phyloP scores from a whole-genome alignment of 1,284 basidiomycete genomes.

The Cryptococcus sp. region DNA sequence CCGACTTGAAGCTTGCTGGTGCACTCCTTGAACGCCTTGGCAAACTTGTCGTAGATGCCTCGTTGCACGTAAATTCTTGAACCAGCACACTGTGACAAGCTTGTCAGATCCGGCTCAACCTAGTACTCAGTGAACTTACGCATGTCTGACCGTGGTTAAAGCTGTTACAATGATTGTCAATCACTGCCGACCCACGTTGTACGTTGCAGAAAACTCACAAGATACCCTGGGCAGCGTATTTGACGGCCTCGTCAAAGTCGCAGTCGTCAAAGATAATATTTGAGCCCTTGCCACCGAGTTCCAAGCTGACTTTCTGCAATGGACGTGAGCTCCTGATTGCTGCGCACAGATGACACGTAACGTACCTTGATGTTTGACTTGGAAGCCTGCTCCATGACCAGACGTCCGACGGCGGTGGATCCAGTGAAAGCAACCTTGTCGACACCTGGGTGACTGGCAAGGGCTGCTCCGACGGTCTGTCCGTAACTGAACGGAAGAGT shows the following conservation, averaged over 20 bases:
- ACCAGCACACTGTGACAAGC: conserved; percentile 37
- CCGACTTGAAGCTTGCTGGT: conserved; percentile 44
- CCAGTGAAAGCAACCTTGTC: conserved; percentile 64
- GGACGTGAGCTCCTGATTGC: not conserved
- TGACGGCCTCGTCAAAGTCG: conserved; percentile 71
- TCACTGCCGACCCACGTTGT: conserved; percentile 9
- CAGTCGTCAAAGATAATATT: conserved; percentile 61
- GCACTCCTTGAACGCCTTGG: conserved; percentile 33
- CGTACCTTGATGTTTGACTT: conserved; percentile 58
- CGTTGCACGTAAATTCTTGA: conserved; percentile 69
- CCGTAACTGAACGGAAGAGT: conserved; percentile 61
- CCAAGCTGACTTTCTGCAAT: conserved; percentile 72
- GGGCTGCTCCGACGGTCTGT: conserved; percentile 65
- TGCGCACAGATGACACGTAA: conserved; percentile 2
- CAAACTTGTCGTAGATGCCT: conserved; percentile 64
- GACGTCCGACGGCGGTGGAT: conserved; percentile 60
- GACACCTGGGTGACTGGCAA: conserved; percentile 57
- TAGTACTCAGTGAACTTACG: conserved; percentile 24
- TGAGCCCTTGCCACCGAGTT: conserved; percentile 90
- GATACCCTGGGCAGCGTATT: conserved; percentile 79
- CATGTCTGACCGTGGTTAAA: conserved; percentile 83
- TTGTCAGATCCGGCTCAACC: not conserved
- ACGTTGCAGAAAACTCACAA: conserved; percentile 52
- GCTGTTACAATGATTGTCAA: conserved; percentile 17
- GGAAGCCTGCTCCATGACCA: conserved; percentile 60